phyloP scores from a whole-genome alignment of 2,329 filamentous ascomycete species.

The Pseudogymnoascus sp. region DNA sequence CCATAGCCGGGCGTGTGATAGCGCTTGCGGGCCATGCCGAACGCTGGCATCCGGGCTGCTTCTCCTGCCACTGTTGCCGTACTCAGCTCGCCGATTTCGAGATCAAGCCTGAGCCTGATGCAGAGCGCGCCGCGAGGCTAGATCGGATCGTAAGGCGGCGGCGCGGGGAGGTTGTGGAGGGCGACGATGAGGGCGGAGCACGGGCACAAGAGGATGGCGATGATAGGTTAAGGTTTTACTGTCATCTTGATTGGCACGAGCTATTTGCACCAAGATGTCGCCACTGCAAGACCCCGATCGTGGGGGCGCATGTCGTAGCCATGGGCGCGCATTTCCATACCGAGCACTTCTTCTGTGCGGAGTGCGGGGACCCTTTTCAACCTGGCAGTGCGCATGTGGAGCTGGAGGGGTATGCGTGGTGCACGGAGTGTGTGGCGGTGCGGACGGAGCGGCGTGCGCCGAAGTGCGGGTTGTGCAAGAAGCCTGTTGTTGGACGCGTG shows the following conservation, averaged over 20 bases:
- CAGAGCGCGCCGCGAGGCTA: constrained; percentile 60
- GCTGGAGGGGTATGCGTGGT: constrained; percentile 97
- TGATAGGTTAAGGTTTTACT: constrained; percentile 75
- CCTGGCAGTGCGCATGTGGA: constrained; percentile 67
- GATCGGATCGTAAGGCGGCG: constrained; percentile 62
- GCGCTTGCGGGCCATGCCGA: constrained; percentile 62
- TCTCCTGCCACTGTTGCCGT: constrained; percentile 78
- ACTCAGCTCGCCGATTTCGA: constrained; percentile 89
- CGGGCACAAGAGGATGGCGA: constrained; percentile 61
- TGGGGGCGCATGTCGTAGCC: constrained; percentile 88
- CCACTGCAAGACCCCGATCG: constrained; percentile 91
- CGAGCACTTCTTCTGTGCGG: constrained; percentile 97
- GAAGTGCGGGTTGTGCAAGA: constrained; percentile 78
- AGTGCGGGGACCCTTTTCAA: constrained; percentile 93
- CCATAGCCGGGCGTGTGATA: constrained; percentile 86
- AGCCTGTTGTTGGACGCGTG: constrained; percentile 80
- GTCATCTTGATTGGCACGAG: constrained; percentile 98
- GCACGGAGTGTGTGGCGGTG: constrained; percentile 83
- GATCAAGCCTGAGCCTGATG: constrained; percentile 85
- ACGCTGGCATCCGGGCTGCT: constrained; percentile 90
- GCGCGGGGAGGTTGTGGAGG: constrained; percentile 46
- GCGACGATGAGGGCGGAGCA: constrained; percentile 52
- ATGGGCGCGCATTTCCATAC: constrained; percentile 95
- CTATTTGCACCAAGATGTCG: constrained; percentile 87
- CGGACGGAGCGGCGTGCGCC: constrained; percentile 80